Base-by-base conservation (phyloP, 164 flowering plant genomes). In the Annona squamosa region DNA sequence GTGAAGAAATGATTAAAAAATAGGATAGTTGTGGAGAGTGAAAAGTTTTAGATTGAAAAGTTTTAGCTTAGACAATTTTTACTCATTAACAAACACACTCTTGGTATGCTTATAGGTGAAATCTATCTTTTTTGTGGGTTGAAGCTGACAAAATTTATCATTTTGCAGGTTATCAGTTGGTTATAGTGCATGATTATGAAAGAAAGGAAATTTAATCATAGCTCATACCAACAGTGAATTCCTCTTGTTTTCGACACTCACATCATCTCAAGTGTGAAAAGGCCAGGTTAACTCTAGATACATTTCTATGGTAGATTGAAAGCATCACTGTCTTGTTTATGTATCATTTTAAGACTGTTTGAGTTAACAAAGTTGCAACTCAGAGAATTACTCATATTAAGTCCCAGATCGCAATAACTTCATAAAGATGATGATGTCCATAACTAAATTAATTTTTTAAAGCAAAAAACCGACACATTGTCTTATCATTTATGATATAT, bases 201-300 rank as follows among this genome's bases (percentile, higher is more conserved):
- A 97, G 97, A 69, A 85, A 46, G 69, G 86, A 79, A 77, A 77
- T 92, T 76, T 87, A 85, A 68, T 88, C 97, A 19, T 97, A 94
- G 81, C 76, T 89, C 63, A 73, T 92, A 77, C 92, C 94, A 59
- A n/a, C 86, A 4, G 69, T 79, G 18, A 79, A 82, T 81, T 77
- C 81, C 97, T 48, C 90, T 94, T 77, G 99, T 97, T 79, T 92
- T 87, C 87, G 91, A 82, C 81, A 88, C 95, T 26, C 92, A 91
- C 73, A 64, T 71, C 57, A 77, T 94, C 68, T 86, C 94, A 18
- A 75, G 63, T 68, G 79, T 84, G n/a, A 83, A 85, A 78, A 42
- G 63, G 13, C 48, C 84, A 86, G 97, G 97, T 90, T 70, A 52
- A 18, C 17, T 4, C 7, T 62, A 41, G 37, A 16, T 41, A 44